Evolutionary conservation across 2,329 filamentous ascomycete species (phyloP).

Genomic region (Cyclaneusma minus): DNA sequence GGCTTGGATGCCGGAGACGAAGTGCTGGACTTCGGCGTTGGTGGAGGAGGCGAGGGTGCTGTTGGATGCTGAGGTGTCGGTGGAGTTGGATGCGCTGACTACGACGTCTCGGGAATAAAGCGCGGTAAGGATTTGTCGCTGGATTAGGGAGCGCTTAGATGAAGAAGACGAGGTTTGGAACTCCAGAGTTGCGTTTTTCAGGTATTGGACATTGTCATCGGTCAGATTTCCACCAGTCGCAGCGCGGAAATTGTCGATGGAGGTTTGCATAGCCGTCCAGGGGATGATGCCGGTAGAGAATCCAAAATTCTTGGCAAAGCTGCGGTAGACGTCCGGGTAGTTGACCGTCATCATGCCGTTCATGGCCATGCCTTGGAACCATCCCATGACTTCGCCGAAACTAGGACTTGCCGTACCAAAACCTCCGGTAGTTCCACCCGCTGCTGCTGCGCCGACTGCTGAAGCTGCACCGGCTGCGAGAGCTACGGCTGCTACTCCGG

Average conservation of each 20-base stretch:
- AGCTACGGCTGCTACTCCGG: conserved; percentile 72
- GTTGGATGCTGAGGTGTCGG: conserved; percentile 10
- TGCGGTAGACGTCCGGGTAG: conserved; percentile 76
- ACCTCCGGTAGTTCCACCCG: conserved; percentile 33
- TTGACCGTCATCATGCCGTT: conserved; percentile 92
- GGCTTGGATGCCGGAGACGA: conserved; percentile 62
- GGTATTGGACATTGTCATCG: conserved; percentile 55
- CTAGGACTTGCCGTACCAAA: conserved; percentile 59
- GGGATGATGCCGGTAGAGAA: conserved; percentile 78
- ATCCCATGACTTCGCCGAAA: conserved; percentile 72
- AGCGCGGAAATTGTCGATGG: conserved; percentile 72
- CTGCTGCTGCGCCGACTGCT: conserved; percentile 45
- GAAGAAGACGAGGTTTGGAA: conserved; percentile 31
- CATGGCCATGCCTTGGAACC: conserved; percentile 88
- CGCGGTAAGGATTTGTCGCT: conserved; percentile 24
- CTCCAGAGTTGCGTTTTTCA: conserved; percentile 63
- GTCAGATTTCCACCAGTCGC: conserved; percentile 79
- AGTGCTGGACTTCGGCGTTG: conserved; percentile 22
- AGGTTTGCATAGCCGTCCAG: conserved; percentile 63
- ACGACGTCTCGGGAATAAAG: conserved; percentile 39
- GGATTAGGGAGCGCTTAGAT: conserved; percentile 43
- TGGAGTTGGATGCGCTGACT: conserved; percentile 28
- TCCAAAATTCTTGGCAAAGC: conserved; percentile 83
- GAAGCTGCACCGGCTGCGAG: conserved; percentile 58
- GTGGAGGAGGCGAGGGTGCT: conserved; percentile 11